phyloP scores from a whole-genome alignment of 176 grass and related monocot species.

The Oryza officinalis region DNA sequence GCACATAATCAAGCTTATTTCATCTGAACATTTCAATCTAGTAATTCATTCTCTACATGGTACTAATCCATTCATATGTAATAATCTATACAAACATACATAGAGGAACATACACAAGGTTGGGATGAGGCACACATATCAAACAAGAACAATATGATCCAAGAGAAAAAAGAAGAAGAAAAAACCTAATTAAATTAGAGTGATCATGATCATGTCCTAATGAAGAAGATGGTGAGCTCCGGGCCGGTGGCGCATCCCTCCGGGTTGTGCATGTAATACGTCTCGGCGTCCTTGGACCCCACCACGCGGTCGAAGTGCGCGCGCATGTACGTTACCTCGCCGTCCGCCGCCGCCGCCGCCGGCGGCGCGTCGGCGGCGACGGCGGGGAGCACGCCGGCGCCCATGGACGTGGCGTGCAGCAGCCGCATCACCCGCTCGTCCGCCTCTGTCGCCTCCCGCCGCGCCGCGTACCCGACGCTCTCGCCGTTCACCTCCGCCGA shows the following conservation, averaged over 20 bases:
- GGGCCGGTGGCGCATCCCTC: constrained; percentile 54
- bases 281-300: constrained; percentile 86
- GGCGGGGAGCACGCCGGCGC: constrained; percentile 76
- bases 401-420: constrained; percentile 78
- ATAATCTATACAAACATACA: not conserved
- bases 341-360: constrained; percentile 48
- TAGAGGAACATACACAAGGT: not conserved
- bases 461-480: constrained; percentile 64
- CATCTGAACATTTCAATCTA: not conserved
- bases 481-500: constrained; percentile 71
- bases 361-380: constrained; percentile 53
- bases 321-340: constrained; percentile 90
- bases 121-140: not conserved
- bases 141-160: not conserved
- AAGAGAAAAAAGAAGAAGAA: not conserved
- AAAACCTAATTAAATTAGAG: not conserved
- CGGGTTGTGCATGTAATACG: constrained; percentile 91
- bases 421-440: constrained; percentile 80
- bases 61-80: not conserved
- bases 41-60: not conserved
- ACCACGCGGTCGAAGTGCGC: constrained; percentile 74
- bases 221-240: constrained; percentile 88
- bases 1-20: not conserved
- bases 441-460: constrained; percentile 59
- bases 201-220: not conserved